These are phyloP conservation scores for Blakeslea trispora DNA, from an alignment of 371 early-diverging fungal genomes.

Conservation along the genomic window DNA sequence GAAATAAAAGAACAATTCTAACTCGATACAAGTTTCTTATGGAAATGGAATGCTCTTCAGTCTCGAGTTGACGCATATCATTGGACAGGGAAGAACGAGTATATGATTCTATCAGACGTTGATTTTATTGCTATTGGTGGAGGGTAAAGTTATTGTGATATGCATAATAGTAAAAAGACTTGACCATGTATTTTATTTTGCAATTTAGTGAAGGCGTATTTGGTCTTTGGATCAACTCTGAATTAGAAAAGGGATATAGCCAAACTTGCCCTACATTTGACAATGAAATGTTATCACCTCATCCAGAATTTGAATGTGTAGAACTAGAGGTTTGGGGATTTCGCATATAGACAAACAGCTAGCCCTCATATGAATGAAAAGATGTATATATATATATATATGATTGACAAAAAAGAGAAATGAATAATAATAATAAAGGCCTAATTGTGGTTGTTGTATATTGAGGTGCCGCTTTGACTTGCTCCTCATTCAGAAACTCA, in stretches of 20 bases:
- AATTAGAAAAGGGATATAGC: constrained; percentile 84
- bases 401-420: too few relatives aligned
- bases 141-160: constrained; percentile 56
- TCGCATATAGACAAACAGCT: constrained; percentile 9
- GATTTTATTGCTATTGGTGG: constrained; percentile 91
- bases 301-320: constrained; percentile 30
- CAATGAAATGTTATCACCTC: constrained; percentile 68
- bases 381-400: too few relatives aligned
- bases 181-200: background rate
- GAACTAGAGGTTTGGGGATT: constrained; percentile 33
- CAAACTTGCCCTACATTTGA: constrained; percentile 85
- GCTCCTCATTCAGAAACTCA: too few relatives aligned
- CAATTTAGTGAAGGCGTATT: constrained; percentile 73
- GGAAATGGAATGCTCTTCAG: constrained; percentile 31
- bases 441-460: too few relatives aligned
- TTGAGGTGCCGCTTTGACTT: too few relatives aligned
- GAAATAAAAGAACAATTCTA: constrained; percentile 11
- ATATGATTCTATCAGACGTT: constrained; percentile 80
- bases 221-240: constrained; percentile 90
- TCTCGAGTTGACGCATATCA: constrained; percentile 61
- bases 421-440: too few relatives aligned
- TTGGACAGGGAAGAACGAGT: constrained; percentile 90
- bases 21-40: constrained; percentile 44
- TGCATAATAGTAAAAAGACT: background rate
- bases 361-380: too few relatives aligned